A percentile compares a stretch with the other conserved stretches of the same genome.
Conservation (phyloP, 495 filamentous ascomycete genomes). For the Penicillium mononematosum region DNA sequence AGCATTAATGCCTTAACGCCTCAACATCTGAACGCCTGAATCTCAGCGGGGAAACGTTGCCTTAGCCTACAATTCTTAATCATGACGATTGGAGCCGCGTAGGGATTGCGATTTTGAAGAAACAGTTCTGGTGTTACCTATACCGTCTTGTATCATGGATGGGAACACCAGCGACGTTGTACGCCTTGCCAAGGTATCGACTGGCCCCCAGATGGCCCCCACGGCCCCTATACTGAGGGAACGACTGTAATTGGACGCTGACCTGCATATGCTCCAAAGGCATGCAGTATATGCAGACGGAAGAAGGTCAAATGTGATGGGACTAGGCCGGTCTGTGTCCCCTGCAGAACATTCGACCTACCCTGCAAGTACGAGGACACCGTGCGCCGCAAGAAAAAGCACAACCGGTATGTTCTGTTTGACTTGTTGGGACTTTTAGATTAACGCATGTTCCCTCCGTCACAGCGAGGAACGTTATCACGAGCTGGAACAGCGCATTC, state of each 20-base stretch:
- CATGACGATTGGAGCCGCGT: background rate
- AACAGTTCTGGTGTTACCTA: background rate
- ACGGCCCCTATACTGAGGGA: background rate
- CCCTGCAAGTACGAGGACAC: slow-evolving; percentile 12
- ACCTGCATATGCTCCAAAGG: slow-evolving; percentile 4
- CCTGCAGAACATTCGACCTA: slow-evolving; percentile 14
- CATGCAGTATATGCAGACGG: slow-evolving; percentile 12
- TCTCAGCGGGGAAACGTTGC: background rate
- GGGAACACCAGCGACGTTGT: slow-evolving; percentile 3
- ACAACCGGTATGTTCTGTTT: slow-evolving; percentile 5
- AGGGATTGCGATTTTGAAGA: background rate
- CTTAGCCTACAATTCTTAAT: background rate
- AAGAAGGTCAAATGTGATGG: slow-evolving; percentile 23
- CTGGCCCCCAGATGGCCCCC: background rate
- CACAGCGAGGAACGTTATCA: background rate
- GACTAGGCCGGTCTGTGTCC: slow-evolving; percentile 10
- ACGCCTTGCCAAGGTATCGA: slow-evolving; percentile 6
- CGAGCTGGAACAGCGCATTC: slow-evolving; percentile 11
- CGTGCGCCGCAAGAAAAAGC: background rate
- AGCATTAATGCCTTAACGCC: background rate
- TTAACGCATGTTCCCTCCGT: background rate
- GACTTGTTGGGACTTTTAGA: background rate
- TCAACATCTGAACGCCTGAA: background rate
- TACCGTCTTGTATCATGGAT: background rate
- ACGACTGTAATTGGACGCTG: background rate